Percentiles rank a stretch among this genome's conserved stretches.
phyloP scores from a whole-genome alignment of 129 eudicot genomes.

The Flaveria robusta region DNA sequence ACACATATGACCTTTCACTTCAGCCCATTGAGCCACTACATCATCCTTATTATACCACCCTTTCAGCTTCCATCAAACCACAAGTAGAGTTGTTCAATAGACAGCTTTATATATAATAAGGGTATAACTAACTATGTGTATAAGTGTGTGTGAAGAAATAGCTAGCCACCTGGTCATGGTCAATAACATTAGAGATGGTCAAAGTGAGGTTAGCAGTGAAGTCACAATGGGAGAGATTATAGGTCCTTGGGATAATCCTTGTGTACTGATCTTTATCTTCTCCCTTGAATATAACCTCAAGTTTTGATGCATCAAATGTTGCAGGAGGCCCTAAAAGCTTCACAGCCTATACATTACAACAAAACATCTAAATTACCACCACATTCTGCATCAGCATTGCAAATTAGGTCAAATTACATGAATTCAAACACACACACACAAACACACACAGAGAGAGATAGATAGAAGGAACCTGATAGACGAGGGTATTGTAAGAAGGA shows the following conservation, averaged over 20 bases:
- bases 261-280: constrained; percentile 50
- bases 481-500: constrained; percentile 59
- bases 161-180: constrained; percentile 73
- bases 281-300: constrained; percentile 72
- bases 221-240: constrained; percentile 92
- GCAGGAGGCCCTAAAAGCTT: constrained; percentile 93
- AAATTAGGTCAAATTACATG: neutral
- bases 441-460: too few relatives aligned
- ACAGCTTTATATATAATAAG: neutral
- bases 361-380: neutral
- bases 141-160: neutral
- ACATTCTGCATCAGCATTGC: neutral
- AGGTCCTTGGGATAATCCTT: constrained; percentile 76
- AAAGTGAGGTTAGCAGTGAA: constrained; percentile 89
- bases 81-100: constrained; percentile 15
- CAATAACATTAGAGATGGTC: constrained; percentile 73
- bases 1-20: constrained; percentile 70
- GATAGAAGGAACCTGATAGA: constrained; percentile 72
- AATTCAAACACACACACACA: neutral
- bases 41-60: constrained; percentile 95
- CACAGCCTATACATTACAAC: constrained; percentile 48
- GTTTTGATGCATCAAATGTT: constrained; percentile 83
- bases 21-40: constrained; percentile 92
- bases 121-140: neutral
- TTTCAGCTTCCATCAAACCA: constrained; percentile 55